These are phyloP conservation scores for Peterozyma xylosa DNA, from an alignment of 805 yeast species.

Conservation along the genomic window DNA sequence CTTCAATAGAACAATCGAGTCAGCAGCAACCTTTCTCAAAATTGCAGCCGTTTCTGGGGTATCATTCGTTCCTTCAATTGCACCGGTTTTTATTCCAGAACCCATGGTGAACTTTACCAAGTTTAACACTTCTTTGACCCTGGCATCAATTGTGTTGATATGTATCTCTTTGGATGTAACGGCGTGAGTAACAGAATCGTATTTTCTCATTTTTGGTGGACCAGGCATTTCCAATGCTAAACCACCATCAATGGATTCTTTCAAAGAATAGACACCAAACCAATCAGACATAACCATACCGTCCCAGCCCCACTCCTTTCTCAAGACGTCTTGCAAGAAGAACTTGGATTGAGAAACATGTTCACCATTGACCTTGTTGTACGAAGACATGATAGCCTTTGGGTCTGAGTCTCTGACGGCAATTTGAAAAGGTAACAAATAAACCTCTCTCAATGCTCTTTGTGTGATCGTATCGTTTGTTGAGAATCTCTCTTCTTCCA, in stretches of 20 bases:
- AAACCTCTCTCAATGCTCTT: conserved; percentile 59
- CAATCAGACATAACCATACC: conserved; percentile 60
- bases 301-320: conserved; percentile 50
- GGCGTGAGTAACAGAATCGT: conserved; percentile 31
- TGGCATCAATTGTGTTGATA: conserved; percentile 33
- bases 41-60: conserved; percentile 37
- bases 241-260: conserved; percentile 43
- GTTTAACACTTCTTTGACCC: conserved; percentile 38
- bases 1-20: conserved; percentile 48
- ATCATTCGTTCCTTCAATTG: conserved; percentile 30
- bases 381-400: conserved; percentile 51
- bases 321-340: conserved; percentile 36
- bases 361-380: conserved; percentile 55
- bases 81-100: conserved; percentile 33
- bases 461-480: conserved; percentile 44
- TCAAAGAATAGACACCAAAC: conserved; percentile 48
- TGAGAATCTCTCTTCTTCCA: conserved; percentile 45
- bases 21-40: conserved; percentile 38
- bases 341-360: conserved; percentile 42
- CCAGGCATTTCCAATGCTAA: conserved; percentile 68
- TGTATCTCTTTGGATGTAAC: conserved; percentile 33
- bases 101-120: conserved; percentile 35
- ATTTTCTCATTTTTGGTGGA: conserved; percentile 38
- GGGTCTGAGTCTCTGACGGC: conserved; percentile 49
- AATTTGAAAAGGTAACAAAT: conserved; percentile 55